Evolutionary conservation across 768 basidiomycete genomes (phyloP), one percentile per base, ranked within the genome.

Genomic region (Suillus luteus): DNA sequence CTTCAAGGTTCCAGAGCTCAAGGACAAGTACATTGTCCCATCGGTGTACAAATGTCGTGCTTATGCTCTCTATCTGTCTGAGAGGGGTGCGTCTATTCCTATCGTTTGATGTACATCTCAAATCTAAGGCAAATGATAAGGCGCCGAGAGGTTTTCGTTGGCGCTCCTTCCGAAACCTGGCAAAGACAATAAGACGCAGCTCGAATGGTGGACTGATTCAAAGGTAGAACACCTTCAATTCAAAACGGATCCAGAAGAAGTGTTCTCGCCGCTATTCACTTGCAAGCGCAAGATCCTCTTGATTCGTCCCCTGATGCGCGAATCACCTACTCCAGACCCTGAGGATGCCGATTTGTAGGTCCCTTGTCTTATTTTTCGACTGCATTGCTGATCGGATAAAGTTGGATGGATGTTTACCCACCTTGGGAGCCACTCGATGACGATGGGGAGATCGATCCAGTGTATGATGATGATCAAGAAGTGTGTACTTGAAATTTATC

Each of bases 11-110:
- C 74, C 71, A 1, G 59, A 17, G 14, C 71, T 79, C 24, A 66
- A 55, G n/a, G 67, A 71, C 68, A 78, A 70, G 63, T 71, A 55
- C 60, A 67, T 79, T 60, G 77, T 79, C 60, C 78, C 79, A 1
- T 68, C 64, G 61, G 44, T 69, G 0, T 64, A 77, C 59, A 12
- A 64, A 5, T 80, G 76, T 57, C 77, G 75, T 15, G 79, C 79
- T 1, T 72, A 67, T 31, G 71, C 70, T 55, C 70, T 75, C 70
- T 79, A 73, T 27, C 65, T 76, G 35, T 75, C 73, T 33, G 61
- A 73, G 55, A 76, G 69, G 49, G 62, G 73, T 73, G 38, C 22
- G 62, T 19, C 27, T 24, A 2, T n/a, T 4, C 38, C 11, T 35
- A 1, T 37, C 8, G 44, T 37, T 31, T 5, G 19, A 35, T 54